Base-by-base conservation (phyloP, 768 basidiomycete genomes). In the Gloeopeniophorella convolvens region DNA sequence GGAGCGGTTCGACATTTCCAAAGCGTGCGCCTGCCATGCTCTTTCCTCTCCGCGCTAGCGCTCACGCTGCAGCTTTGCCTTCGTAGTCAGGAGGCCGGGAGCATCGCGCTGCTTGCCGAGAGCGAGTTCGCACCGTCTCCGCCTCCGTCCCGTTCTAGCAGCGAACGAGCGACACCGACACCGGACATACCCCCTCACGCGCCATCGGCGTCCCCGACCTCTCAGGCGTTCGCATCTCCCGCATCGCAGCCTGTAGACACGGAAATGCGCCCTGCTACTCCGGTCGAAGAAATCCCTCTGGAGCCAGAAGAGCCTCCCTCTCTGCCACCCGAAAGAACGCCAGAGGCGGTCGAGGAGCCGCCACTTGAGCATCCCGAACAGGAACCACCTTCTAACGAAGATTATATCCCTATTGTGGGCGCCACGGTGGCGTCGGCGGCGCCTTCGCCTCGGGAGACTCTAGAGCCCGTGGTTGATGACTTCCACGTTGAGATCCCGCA, bases 1-100 rank as follows among this genome's bases (percentile, higher is more conserved):
- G 50, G 72, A 75, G 37, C 71, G 70, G 62, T 79, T 78, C 58
- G 76, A 83, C 64, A 62, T 87, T 28, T 56, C 60, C 32, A 73
- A 75, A 55, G 63, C 72, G 80, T 83, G 62, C 61, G 72, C 66
- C 41, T 31, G 49, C 26, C 42, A 36, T 27, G n/a, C 39, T 52
- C 33, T 48, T 21, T 40, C 9, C 52, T 39, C 31, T 45, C 27
- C 11, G 27, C 24, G 21, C 9, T 33, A 1, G 9, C 21, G 13
- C 42, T 57, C 26, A 60, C 44, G 41, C 35, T 40, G 18, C 33
- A 36, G 7, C 37, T 32, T 36, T 40, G 31, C n/a, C 34, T 48
- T 12, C 53, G 32, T 15, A 73, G 71, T 55, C 63, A 66, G 47
- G 68, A 66, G 16, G 58, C 52, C 3, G 70, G 70, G 15, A 61